Evolutionary conservation across 2,329 filamentous ascomycete genomes (phyloP), one percentile per base, ranked within the genome.

Genomic region (Cladosporium sphaerospermum): DNA sequence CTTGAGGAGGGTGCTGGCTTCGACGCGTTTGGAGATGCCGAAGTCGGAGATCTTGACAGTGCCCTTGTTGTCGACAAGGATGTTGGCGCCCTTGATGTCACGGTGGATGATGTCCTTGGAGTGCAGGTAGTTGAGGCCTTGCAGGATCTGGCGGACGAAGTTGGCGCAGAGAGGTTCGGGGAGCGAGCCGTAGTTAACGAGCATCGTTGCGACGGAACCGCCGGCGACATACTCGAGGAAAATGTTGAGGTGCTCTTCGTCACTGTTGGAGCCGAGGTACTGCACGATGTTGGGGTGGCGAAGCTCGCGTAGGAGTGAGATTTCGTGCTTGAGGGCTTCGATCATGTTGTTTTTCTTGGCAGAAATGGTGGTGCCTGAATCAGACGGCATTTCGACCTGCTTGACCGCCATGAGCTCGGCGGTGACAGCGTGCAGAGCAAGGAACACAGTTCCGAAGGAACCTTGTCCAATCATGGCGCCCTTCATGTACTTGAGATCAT

Each of bases 11-110:
- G 91, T 93, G 54, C 89, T 86, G 11, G 90, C 90, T 71, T 97
- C 92, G 39, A 97, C 87, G 69, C 95, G 95, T 78, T 99, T 99
- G 56, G 88, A 95, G 68, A 99, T 97, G 67, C 93, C 93, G 63
- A 99, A 99, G 77, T 99, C 93, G 8, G 92, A 97, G 60, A 99
- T 99, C 75, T 99, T 99, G 74, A 99, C 95, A 7, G 89, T 92
- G 54, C 93, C 93, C 73, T 97, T 96, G 77, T 97, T 97, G 75
- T 99, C 93, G 54, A 99, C 93, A 4, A 99, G 83, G 61, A 99
- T 95, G 68, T 99, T 99, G 69, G 93, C 93, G 45, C 93, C 93
- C 76, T 99, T 99, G 80, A 99, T 97, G 67, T 99, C 93, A 56
- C 93, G 87, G 70, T 99, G 93, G 63, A 99, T 97, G 66, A 99